A percentile compares a stretch with the other conserved stretches of the same genome.
Evolutionary conservation across 2,329 filamentous ascomycete genomes (phyloP).

Genomic region (Boeremia exigua): DNA sequence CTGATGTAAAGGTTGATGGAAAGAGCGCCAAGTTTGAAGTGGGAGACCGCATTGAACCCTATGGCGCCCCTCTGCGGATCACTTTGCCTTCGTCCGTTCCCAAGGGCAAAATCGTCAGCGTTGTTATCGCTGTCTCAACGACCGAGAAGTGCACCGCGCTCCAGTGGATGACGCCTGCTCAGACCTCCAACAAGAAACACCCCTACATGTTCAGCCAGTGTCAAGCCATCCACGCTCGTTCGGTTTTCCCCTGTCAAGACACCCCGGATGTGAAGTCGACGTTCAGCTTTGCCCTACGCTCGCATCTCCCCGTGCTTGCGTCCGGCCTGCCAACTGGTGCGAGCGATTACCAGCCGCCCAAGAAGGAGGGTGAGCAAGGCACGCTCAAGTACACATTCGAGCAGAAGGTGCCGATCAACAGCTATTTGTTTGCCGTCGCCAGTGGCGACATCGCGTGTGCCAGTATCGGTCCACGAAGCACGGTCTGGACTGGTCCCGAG

Average conservation of each 20-base stretch:
- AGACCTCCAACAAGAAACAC: slow-evolving; percentile 94
- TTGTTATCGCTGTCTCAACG: slow-evolving; percentile 68
- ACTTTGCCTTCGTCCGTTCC: slow-evolving; percentile 55
- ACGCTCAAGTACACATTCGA: slow-evolving; percentile 79
- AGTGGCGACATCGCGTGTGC: slow-evolving; percentile 82
- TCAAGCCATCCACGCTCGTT: slow-evolving; percentile 93
- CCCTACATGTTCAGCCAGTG: slow-evolving; percentile 99
- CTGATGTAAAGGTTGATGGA: slow-evolving; percentile 72
- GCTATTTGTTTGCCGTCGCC: slow-evolving; percentile 93
- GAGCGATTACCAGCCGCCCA: slow-evolving; percentile 56
- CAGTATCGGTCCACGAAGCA: slow-evolving; percentile 83
- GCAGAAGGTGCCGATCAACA: slow-evolving; percentile 90
- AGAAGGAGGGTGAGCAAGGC: slow-evolving; percentile 59
- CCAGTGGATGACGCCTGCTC: slow-evolving; percentile 92
- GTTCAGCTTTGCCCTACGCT: slow-evolving; percentile 86
- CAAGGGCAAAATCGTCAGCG: slow-evolving; percentile 54
- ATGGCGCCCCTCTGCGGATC: slow-evolving; percentile 74
- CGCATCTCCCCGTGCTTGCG: slow-evolving; percentile 86
- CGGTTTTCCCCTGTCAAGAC: slow-evolving; percentile 95
- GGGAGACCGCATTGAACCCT: slow-evolving; percentile 73
- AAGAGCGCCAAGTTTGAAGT: slow-evolving; percentile 71
- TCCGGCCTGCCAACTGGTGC: slow-evolving; percentile 73
- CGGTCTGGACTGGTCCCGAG: slow-evolving; percentile 86
- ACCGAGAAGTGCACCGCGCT: slow-evolving; percentile 89
- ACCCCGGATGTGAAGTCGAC: slow-evolving; percentile 98